phyloP scores from a whole-genome alignment of 129 eudicot species.

The Centrapalus pauciflorus region DNA sequence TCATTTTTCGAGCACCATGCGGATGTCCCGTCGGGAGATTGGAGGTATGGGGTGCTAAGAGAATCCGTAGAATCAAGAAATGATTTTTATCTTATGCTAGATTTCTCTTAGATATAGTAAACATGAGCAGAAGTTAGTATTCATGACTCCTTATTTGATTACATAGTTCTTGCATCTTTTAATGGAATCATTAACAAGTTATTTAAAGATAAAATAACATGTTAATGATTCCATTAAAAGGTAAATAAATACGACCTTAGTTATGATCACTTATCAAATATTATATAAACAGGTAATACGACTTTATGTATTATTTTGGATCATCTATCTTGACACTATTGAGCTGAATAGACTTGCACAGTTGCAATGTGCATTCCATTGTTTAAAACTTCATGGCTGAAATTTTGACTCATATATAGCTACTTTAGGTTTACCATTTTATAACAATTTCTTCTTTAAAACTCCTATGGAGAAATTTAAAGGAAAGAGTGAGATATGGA shows the following conservation, averaged over 20 bases:
- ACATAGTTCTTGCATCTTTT: slow-evolving; percentile 1
- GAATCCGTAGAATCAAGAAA: slow-evolving; percentile 42
- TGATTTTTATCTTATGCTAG: slow-evolving; percentile 11
- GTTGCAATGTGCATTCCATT: background rate
- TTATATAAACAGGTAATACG: background rate
- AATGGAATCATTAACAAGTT: too few relatives aligned
- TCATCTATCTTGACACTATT: background rate
- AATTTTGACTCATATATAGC: background rate
- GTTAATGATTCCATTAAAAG: too few relatives aligned
- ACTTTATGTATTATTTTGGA: background rate
- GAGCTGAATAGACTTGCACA: background rate
- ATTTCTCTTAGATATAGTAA: slow-evolving; percentile 8
- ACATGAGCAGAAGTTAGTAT: background rate
- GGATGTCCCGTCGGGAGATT: slow-evolving; percentile 49
- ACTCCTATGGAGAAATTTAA: too few relatives aligned
- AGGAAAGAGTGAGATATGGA: too few relatives aligned
- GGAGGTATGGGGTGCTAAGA: slow-evolving; percentile 48
- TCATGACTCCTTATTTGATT: background rate
- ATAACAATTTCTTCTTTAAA: too few relatives aligned
- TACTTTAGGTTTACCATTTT: background rate
- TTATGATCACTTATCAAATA: background rate
- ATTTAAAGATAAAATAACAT: too few relatives aligned
- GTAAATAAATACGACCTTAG: too few relatives aligned
- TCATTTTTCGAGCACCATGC: slow-evolving; percentile 41
- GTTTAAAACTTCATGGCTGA: background rate